These are phyloP conservation scores for Pontederia crassipes DNA, from an alignment of 176 grass and related monocot genomes.

Conservation along the genomic window DNA sequence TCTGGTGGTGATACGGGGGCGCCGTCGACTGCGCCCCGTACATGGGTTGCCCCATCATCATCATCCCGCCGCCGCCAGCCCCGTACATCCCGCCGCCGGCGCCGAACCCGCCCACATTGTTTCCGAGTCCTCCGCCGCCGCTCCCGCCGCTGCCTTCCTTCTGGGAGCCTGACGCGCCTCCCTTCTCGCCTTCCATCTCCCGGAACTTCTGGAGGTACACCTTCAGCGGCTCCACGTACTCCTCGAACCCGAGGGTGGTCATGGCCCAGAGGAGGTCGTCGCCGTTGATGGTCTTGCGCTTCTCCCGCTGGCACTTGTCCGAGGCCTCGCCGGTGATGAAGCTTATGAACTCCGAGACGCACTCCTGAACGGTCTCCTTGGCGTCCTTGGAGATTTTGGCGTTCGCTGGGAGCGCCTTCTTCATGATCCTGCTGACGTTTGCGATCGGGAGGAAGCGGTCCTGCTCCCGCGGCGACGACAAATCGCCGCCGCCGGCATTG, in stretches of 20 bases:
- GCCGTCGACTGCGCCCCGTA: conserved; percentile 25
- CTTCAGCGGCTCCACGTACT: conserved; percentile 91
- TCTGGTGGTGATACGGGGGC: conserved; percentile 27
- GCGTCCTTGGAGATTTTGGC: conserved; percentile 98
- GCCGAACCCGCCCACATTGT: conserved; percentile 25
- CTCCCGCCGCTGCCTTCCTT: conserved; percentile 12
- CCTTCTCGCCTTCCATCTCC: conserved; percentile 79
- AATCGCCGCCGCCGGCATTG: conserved; percentile 36
- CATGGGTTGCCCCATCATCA: conserved; percentile 63
- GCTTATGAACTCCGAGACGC: conserved; percentile 99
- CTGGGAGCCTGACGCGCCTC: conserved; percentile 9
- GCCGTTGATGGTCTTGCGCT: conserved; percentile 99
- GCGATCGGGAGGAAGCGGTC: conserved; percentile 95
- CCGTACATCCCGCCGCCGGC: conserved; percentile 5
- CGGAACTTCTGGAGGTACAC: conserved; percentile 93
- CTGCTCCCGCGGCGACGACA: conserved; percentile 58
- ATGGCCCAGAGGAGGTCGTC: conserved; percentile 99
- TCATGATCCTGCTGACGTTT: conserved; percentile 98
- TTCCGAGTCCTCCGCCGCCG: background rate
- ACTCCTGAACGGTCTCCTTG: conserved; percentile 99
- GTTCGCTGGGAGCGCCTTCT: conserved; percentile 93
- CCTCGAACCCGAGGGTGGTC: conserved; percentile 92
- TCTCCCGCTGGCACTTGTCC: conserved; percentile 97
- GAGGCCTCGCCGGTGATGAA: conserved; percentile 98
- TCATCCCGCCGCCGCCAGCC: conserved; percentile 18